A percentile compares a stretch with the other conserved stretches of the same genome.
These are phyloP conservation scores for Phytophthora quininea DNA, from an alignment of 352 stramenopile genomes.

Conservation along the genomic window DNA sequence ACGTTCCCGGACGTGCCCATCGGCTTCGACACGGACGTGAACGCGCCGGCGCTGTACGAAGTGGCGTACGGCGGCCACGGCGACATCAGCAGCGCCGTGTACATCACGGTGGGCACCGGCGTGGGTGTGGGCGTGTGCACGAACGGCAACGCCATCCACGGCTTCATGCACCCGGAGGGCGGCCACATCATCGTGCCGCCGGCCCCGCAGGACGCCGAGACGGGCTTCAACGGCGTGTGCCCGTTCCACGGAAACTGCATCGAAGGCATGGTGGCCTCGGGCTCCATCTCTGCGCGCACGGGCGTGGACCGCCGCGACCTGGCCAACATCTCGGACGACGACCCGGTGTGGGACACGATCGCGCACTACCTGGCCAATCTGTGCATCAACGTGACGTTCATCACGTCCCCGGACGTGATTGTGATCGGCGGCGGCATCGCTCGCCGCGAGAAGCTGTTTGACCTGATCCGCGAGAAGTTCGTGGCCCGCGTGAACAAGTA, in stretches of 20 bases:
- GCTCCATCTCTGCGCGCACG: constrained; percentile 90
- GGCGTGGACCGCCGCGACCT: constrained; percentile 75
- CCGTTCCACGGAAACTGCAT: constrained; percentile 93
- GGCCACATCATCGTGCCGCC: constrained; percentile 81
- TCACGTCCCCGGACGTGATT: constrained; percentile 94
- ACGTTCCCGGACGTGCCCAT: constrained; percentile 79
- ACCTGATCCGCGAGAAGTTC: constrained; percentile 84
- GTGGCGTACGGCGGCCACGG: constrained; percentile 84
- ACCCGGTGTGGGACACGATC: constrained; percentile 93
- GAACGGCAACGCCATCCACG: constrained; percentile 91
- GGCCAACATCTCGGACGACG: constrained; percentile 81
- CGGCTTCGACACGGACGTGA: constrained; percentile 97
- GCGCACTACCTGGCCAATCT: constrained; percentile 96
- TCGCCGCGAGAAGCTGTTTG: constrained; percentile 89
- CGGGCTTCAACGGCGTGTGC: constrained; percentile 79
- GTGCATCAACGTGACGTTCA: constrained; percentile 94
- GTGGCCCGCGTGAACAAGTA: constrained; percentile 80
- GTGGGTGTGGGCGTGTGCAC: constrained; percentile 95
- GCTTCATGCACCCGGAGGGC: constrained; percentile 95
- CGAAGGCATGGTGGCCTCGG: constrained; percentile 91
- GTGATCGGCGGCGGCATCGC: constrained; percentile 96
- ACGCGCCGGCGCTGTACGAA: constrained; percentile 96
- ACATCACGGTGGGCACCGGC: constrained; percentile 97
- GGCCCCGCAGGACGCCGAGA: constrained; percentile 77
- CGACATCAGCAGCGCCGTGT: constrained; percentile 83